Evolutionary conservation across 108 stramenopile species (phyloP).

Genomic region (Mediolabrus comicus): DNA sequence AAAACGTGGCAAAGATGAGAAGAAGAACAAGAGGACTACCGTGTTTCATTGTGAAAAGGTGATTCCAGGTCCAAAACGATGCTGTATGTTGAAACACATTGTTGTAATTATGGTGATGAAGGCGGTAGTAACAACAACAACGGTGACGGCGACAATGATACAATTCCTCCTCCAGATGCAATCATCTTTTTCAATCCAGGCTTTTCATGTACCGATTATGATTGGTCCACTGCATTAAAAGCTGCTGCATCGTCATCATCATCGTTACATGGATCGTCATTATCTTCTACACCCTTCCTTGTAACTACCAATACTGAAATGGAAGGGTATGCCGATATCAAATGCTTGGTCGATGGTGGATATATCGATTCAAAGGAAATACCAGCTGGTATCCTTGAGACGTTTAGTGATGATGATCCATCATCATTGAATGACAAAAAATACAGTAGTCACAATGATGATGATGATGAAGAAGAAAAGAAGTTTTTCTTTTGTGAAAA

Average conservation of each 20-base stretch:
- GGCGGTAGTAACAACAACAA: constrained; percentile 6
- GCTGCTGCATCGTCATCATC: constrained; percentile 12
- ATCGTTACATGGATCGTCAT: no score
- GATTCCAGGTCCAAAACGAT: constrained; percentile 17
- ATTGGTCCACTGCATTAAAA: constrained; percentile 66
- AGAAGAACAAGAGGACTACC: background rate
- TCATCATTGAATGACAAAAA: constrained; percentile 27
- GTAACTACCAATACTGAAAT: constrained; percentile 89
- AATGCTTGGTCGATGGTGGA: constrained; percentile 61
- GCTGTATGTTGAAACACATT: constrained; percentile 37
- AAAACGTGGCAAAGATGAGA: constrained; percentile 1
- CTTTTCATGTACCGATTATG: constrained; percentile 86
- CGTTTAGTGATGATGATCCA: constrained; percentile 20
- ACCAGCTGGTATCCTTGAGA: constrained; percentile 26
- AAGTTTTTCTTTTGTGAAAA: constrained; percentile 73
- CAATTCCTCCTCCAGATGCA: constrained; percentile 55
- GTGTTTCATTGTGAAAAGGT: background rate
- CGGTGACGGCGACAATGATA: constrained; percentile 3
- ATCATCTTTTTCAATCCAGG: constrained; percentile 90
- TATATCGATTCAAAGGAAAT: constrained; percentile 45
- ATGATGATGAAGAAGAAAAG: constrained; percentile 20
- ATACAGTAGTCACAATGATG: constrained; percentile 7
- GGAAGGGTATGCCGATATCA: constrained; percentile 78
- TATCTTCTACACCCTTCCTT: constrained; percentile 61
- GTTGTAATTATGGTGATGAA: constrained; percentile 26